Percentiles rank a stretch among this genome's conserved stretches.
Evolutionary conservation across 2,329 filamentous ascomycete genomes (phyloP).

Genomic region (Metarhizium sp.): DNA sequence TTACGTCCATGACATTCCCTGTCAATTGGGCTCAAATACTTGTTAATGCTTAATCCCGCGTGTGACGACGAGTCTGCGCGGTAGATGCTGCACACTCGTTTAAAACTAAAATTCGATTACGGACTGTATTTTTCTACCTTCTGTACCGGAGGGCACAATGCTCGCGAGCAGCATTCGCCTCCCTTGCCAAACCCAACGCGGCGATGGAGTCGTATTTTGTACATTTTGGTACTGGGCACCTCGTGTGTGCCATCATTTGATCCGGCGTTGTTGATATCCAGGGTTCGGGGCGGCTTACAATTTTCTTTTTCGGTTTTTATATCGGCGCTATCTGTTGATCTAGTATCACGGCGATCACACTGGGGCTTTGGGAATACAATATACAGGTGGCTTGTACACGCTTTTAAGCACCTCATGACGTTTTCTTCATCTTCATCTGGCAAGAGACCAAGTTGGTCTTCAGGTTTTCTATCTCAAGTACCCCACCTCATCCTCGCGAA

Average conservation of each 20-base stretch:
- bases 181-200: neutral
- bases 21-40: neutral
- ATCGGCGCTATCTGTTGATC: neutral
- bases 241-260: neutral
- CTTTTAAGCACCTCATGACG: conserved; percentile 4
- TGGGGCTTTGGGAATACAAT: neutral
- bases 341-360: neutral
- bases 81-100: neutral
- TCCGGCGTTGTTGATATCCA: neutral
- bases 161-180: neutral
- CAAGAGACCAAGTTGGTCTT: neutral
- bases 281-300: neutral
- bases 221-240: neutral
- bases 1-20: neutral
- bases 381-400: conserved; percentile 3
- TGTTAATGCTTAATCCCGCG: conserved; percentile 3
- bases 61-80: neutral
- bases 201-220: neutral
- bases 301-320: neutral
- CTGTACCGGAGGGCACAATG: neutral
- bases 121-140: neutral
- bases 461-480: neutral
- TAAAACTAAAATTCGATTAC: neutral
- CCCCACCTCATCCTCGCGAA: neutral
- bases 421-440: neutral